These are phyloP conservation scores for Fusarium algeriense DNA, from an alignment of 2,329 filamentous ascomycete genomes.

Conservation along the genomic window DNA sequence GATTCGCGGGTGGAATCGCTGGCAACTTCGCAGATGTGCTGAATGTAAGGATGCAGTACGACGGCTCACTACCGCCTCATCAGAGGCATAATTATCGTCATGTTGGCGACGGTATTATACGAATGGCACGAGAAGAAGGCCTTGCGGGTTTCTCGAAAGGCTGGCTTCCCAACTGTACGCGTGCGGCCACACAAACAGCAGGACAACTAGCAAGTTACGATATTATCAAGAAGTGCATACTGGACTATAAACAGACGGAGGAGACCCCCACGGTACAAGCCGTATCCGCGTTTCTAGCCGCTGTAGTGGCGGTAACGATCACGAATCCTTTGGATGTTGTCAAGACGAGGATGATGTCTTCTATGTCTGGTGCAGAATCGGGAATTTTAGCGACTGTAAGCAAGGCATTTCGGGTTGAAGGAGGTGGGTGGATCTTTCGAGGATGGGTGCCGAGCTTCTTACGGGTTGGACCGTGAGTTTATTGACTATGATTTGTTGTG, in stretches of 20 bases:
- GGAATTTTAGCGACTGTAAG: background rate
- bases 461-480: background rate
- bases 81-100: background rate
- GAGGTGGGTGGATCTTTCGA: background rate
- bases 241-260: fast-evolving
- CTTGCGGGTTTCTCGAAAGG: background rate
- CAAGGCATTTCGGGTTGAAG: background rate
- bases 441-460: conserved; percentile 2
- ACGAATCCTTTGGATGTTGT: background rate
- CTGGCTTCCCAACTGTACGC: background rate
- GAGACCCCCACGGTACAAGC: background rate
- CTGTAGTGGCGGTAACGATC: background rate
- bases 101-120: background rate
- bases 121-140: background rate
- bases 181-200: background rate
- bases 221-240: background rate
- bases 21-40: background rate
- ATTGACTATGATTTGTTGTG: fast-evolving
- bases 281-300: background rate
- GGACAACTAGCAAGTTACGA: background rate
- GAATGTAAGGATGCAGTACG: conserved; percentile 1
- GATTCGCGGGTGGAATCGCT: background rate
- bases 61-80: background rate
- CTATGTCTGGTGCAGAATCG: background rate
- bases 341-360: conserved; percentile 2